Conservation (phyloP, 176 grass and related monocot genomes). For the Phragmites australis region DNA sequence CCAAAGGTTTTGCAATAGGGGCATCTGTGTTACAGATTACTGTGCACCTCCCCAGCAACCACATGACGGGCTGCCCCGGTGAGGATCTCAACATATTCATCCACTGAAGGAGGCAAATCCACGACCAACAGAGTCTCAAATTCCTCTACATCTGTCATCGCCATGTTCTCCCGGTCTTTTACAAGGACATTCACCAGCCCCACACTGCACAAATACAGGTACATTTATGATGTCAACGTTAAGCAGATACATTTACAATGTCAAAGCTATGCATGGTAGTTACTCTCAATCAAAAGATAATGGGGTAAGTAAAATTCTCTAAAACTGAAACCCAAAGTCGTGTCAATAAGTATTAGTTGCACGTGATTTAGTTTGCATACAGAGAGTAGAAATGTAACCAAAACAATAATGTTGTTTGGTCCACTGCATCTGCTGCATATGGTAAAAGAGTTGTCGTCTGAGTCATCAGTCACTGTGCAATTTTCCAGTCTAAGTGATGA, state of each 20-base stretch:
- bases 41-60: slow-evolving; percentile 57
- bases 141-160: slow-evolving; percentile 35
- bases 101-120: slow-evolving; percentile 58
- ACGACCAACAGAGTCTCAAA: slow-evolving; percentile 61
- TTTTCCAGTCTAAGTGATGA: slow-evolving; percentile 49
- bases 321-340: not conserved
- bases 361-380: slow-evolving; percentile 6
- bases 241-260: not conserved
- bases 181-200: slow-evolving; percentile 61
- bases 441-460: slow-evolving; percentile 45
- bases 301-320: not conserved
- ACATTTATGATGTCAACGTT: not conserved
- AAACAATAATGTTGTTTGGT: not conserved
- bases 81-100: slow-evolving; percentile 63
- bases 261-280: not conserved
- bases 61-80: slow-evolving; percentile 44
- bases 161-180: slow-evolving; percentile 55
- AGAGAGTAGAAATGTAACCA: not conserved
- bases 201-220: slow-evolving; percentile 50
- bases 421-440: slow-evolving; percentile 56
- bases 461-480: slow-evolving; percentile 48
- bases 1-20: slow-evolving; percentile 49
- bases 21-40: slow-evolving; percentile 57
- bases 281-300: not conserved
- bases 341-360: not conserved